A percentile compares a stretch with the other conserved stretches of the same genome.
phyloP scores from a whole-genome alignment of 2,329 filamentous ascomycete genomes.

The Xylariomycetidae sp. region DNA sequence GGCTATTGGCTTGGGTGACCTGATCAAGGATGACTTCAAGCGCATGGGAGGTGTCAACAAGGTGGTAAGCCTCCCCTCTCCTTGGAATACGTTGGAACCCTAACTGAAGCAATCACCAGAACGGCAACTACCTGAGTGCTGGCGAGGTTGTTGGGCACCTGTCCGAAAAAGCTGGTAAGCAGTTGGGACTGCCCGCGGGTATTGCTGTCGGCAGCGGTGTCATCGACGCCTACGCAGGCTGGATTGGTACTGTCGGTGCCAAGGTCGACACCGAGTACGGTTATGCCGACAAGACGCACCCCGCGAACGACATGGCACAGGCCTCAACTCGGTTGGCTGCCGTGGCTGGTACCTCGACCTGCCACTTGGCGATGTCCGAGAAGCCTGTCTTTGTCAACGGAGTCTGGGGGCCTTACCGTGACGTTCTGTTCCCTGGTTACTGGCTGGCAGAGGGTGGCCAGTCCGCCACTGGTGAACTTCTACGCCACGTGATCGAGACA shows the following conservation, averaged over 20 bases:
- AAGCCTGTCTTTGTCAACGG: slow-evolving; percentile 90
- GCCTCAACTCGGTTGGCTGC: slow-evolving; percentile 89
- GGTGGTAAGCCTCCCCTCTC: slow-evolving; percentile 62
- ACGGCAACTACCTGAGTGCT: slow-evolving; percentile 83
- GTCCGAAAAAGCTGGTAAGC: slow-evolving; percentile 72
- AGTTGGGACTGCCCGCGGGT: slow-evolving; percentile 78
- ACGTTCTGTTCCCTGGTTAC: slow-evolving; percentile 83
- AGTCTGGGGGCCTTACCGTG: slow-evolving; percentile 95
- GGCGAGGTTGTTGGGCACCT: slow-evolving; percentile 85
- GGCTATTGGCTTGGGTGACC: slow-evolving; percentile 77
- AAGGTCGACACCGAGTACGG: slow-evolving; percentile 73
- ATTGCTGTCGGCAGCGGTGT: slow-evolving; percentile 94
- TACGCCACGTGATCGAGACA: slow-evolving; percentile 91
- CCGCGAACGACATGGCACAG: slow-evolving; percentile 82
- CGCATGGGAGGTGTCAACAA: slow-evolving; percentile 91
- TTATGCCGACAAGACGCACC: slow-evolving; percentile 58
- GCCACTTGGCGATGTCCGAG: slow-evolving; percentile 91
- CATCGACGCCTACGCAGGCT: slow-evolving; percentile 96
- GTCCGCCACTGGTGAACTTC: slow-evolving; percentile 88
- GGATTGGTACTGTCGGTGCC: slow-evolving; percentile 97
- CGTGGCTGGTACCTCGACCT: slow-evolving; percentile 94
- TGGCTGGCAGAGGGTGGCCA: slow-evolving; percentile 99
- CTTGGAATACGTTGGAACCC: slow-evolving; percentile 1
- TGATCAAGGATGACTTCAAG: slow-evolving; percentile 81
- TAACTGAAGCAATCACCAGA: slow-evolving; percentile 54